Base-by-base conservation (phyloP, 1,284 basidiomycete species). In the Marasmius fiardii region DNA sequence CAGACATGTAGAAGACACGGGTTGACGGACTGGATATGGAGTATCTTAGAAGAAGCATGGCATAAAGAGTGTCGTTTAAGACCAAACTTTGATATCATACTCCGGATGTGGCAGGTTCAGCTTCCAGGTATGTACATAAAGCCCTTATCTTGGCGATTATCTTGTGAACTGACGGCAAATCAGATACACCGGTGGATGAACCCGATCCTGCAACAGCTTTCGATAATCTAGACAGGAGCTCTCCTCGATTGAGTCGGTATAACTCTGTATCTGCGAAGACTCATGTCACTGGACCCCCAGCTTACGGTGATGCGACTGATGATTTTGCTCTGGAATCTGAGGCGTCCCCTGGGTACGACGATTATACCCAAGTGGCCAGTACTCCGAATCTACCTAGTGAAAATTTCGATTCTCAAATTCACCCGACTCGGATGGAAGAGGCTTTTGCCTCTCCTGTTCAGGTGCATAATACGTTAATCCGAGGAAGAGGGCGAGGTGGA, bases 1-100 rank as follows among this genome's bases (percentile, higher is more conserved):
- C 55, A 48, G 24, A 51, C 57, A 7, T 43, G 31, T 33, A 23
- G 41, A 5, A 28, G 54, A 11, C 35, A 43, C 12, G 65, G 64
- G 12, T 34, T 67, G 16, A 61, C 59, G 4, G 59, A 62, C 43
- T 47, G 52, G 28, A 60, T 63, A 2, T 67, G 65, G 65, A 60
- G 59, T 1, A 47, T 66, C 11, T 58, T 67, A 47, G 65, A 67
- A 51, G 62, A 63, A 51, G 57, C 62, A 8, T 67, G 65, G 65
- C 58, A 63, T 47, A 56, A 56, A 18, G 61, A 62, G 34, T 56
- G 63, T 6, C 56, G 63, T 16, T 47, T 66, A 24, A 58, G 65
- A n/a, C 65, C 65, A 12, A 67, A 56, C 11, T 67, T 67, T 52
- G 61, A 64, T 54, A 61, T 64, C 47, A 57, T 62, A 24, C 28